Evolutionary conservation across 805 yeast genomes (phyloP).

Genomic region (Brettanomyces anomalus): DNA sequence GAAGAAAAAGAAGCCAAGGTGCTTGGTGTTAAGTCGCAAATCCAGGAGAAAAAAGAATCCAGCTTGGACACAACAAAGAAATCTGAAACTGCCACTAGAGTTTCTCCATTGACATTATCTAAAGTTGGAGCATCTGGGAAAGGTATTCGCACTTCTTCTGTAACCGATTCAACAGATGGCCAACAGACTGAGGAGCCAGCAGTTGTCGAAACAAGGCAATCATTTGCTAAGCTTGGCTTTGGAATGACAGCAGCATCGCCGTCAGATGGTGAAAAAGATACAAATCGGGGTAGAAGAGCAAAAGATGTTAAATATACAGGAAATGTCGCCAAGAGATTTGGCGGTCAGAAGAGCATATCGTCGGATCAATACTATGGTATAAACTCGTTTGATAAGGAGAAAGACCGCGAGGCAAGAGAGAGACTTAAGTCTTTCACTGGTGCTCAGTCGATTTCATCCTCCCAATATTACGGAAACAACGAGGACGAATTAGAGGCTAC

Average conservation of each 20-base stretch:
- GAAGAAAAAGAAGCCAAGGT: slow-evolving; percentile 65
- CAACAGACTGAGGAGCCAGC: slow-evolving; percentile 15
- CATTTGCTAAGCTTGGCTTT: slow-evolving; percentile 77
- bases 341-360: slow-evolving; percentile 87
- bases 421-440: slow-evolving; percentile 77
- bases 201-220: slow-evolving; percentile 46
- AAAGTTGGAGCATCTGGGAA: slow-evolving; percentile 2
- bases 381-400: slow-evolving; percentile 68
- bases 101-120: slow-evolving; percentile 10
- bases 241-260: slow-evolving; percentile 65
- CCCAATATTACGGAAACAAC: slow-evolving; percentile 84
- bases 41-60: slow-evolving; percentile 3
- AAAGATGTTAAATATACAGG: slow-evolving; percentile 53
- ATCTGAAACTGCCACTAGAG: slow-evolving; percentile 7
- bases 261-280: not conserved
- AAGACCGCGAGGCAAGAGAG: slow-evolving; percentile 70
- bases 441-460: slow-evolving; percentile 85
- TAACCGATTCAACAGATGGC: slow-evolving; percentile 4
- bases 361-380: slow-evolving; percentile 93
- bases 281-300: slow-evolving; percentile 14
- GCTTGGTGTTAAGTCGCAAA: slow-evolving; percentile 40
- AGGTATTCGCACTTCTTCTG: not conserved
- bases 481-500: slow-evolving; percentile 9
- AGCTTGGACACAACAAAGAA: not conserved
- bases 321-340: slow-evolving; percentile 68